These are phyloP conservation scores for Scortechinia acanthostroma DNA, from an alignment of 2,329 filamentous ascomycete species.

Conservation along the genomic window DNA sequence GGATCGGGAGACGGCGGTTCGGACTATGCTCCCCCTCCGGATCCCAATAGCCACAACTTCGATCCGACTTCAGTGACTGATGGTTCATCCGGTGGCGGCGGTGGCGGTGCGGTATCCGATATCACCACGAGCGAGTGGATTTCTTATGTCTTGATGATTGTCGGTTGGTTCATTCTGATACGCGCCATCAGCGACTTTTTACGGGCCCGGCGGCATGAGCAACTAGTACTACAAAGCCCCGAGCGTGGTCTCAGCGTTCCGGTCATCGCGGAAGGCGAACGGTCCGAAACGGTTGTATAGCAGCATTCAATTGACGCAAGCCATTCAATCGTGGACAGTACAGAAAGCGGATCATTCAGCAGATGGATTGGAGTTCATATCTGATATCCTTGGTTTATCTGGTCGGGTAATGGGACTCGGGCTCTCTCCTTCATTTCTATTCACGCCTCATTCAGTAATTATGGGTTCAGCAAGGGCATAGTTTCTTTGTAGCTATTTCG, in stretches of 20 bases:
- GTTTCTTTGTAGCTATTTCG: too few relatives aligned
- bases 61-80: constrained; percentile 43
- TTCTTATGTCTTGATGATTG: constrained; percentile 63
- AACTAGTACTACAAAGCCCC: constrained; percentile 58
- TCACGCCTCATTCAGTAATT: too few relatives aligned
- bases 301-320: too few relatives aligned
- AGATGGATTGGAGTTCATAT: too few relatives aligned
- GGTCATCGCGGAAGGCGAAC: not conserved
- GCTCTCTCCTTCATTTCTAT: too few relatives aligned
- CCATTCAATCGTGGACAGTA: too few relatives aligned
- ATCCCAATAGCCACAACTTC: constrained; percentile 87
- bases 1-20: constrained; percentile 30
- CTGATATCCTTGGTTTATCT: too few relatives aligned
- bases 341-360: too few relatives aligned
- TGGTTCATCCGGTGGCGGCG: constrained; percentile 14
- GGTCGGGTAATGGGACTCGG: too few relatives aligned
- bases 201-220: constrained; percentile 57
- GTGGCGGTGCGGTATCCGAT: constrained; percentile 30
- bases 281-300: not conserved
- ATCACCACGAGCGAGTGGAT: constrained; percentile 61
- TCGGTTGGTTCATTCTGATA: constrained; percentile 68
- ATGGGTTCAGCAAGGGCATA: too few relatives aligned
- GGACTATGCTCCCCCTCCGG: constrained; percentile 65
- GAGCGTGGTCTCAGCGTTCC: constrained; percentile 22
- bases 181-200: constrained; percentile 60